These are phyloP conservation scores for Rhododendron kiyosumense DNA, from an alignment of 148 eudicot species.

Conservation along the genomic window DNA sequence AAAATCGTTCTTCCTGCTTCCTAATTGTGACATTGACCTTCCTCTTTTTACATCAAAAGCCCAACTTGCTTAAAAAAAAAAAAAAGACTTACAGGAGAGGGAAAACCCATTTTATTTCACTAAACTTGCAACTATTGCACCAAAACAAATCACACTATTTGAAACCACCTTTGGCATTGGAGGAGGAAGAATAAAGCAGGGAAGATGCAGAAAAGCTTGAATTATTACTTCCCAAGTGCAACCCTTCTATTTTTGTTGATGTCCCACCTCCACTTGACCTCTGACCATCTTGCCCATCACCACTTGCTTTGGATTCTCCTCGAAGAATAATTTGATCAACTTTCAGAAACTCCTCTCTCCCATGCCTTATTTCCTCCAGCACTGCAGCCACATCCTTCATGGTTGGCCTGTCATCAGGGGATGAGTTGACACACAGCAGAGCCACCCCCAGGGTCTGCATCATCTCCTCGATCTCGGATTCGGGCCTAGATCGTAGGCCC, in stretches of 20 bases:
- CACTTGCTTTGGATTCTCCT: conserved; percentile 16
- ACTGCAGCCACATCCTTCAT: conserved; percentile 88
- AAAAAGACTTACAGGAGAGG: not conserved
- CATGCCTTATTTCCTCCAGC: conserved; percentile 74
- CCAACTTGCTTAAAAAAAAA: not conserved
- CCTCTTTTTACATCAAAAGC: not conserved
- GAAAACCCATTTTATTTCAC: not conserved
- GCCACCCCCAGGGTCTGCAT: conserved; percentile 72
- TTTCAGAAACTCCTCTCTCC: conserved; percentile 55
- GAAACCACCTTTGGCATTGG: conserved; percentile 14
- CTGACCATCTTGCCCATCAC: conserved; percentile 6
- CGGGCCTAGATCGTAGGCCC: conserved; percentile 37
- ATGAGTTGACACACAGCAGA: conserved; percentile 52
- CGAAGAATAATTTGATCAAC: conserved; percentile 36
- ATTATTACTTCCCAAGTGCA: conserved; percentile 37
- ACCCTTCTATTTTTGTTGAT: conserved; percentile 29
- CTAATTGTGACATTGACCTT: not conserved
- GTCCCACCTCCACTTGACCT: conserved; percentile 20
- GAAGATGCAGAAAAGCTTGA: conserved; percentile 70
- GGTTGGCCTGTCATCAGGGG: conserved; percentile 68
- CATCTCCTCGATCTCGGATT: conserved; percentile 67
- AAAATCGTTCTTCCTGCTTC: not conserved
- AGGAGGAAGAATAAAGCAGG: conserved; percentile 57
- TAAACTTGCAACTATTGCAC: not conserved
- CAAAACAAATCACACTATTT: conserved; percentile 15